Percentiles rank a stretch among this genome's conserved stretches.
phyloP scores from a whole-genome alignment of 768 basidiomycete species.

The Boletellus ananas region DNA sequence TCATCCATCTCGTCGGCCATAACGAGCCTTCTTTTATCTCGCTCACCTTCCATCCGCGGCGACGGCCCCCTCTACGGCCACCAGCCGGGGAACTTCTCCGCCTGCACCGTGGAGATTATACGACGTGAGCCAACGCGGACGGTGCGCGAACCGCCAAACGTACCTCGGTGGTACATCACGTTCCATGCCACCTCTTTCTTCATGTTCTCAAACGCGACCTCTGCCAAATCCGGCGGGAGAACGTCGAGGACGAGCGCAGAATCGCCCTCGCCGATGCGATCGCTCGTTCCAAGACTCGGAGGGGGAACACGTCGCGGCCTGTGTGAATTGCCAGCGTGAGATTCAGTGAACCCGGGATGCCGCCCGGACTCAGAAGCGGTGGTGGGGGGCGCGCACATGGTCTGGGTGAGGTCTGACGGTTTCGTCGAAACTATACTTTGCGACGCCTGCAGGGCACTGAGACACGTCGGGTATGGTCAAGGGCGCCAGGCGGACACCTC shows the following conservation, averaged over 20 bases:
- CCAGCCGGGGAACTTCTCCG: constrained; percentile 66
- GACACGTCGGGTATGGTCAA: constrained; percentile 3
- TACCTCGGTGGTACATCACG: constrained; percentile 72
- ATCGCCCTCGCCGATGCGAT: constrained; percentile 63
- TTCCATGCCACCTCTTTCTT: constrained; percentile 67
- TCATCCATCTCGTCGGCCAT: constrained; percentile 1
- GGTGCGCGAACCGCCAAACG: constrained; percentile 8
- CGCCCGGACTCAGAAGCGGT: not conserved
- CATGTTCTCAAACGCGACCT: constrained; percentile 54
- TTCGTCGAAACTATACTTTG: too few relatives aligned
- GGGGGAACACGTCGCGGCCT: constrained; percentile 22
- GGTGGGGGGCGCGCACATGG: constrained; percentile 17
- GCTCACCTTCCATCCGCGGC: constrained; percentile 46
- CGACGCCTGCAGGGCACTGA: not conserved
- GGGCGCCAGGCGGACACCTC: constrained; percentile 9
- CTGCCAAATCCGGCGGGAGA: constrained; percentile 53
- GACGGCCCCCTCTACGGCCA: constrained; percentile 60
- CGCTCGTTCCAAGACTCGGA: constrained; percentile 32
- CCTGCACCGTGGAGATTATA: constrained; percentile 46
- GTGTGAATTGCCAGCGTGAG: not conserved
- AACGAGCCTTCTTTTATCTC: constrained; percentile 10
- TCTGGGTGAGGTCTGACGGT: not conserved
- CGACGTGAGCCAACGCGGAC: not conserved
- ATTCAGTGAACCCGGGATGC: constrained; percentile 2
- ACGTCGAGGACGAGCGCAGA: constrained; percentile 56